phyloP scores from a whole-genome alignment of 805 yeast species.

The Lachancea sp. region DNA sequence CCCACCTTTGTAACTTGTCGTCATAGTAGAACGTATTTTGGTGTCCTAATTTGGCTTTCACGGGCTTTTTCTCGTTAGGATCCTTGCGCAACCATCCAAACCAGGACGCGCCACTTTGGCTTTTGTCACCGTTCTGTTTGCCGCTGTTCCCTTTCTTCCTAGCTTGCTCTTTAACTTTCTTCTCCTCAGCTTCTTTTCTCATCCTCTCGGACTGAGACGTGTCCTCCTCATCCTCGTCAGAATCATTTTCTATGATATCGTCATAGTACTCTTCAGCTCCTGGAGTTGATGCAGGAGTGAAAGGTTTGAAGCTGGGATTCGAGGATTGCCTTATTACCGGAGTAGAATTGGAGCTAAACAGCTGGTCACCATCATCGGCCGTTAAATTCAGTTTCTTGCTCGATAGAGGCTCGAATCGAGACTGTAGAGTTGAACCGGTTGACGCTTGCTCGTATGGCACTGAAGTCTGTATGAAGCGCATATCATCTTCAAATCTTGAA shows the following conservation, averaged over 20 bases:
- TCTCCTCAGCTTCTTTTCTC: slow-evolving; percentile 14
- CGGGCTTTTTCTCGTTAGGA: slow-evolving; percentile 65
- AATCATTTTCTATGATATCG: slow-evolving; percentile 40
- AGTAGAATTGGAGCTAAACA: slow-evolving; percentile 17
- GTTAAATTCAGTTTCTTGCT: neutral
- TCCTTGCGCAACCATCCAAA: slow-evolving; percentile 58
- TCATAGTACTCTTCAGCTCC: slow-evolving; percentile 42
- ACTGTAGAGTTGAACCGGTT: neutral
- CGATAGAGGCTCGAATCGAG: neutral
- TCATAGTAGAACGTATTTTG: slow-evolving; percentile 70
- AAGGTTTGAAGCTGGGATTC: slow-evolving; percentile 17
- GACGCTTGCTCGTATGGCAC: neutral
- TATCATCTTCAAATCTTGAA: neutral
- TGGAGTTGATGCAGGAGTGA: slow-evolving; percentile 14
- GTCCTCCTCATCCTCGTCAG: slow-evolving; percentile 34
- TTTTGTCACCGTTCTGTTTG: slow-evolving; percentile 17
- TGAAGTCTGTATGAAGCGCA: neutral
- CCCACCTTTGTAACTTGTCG: slow-evolving; percentile 81
- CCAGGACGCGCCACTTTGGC: slow-evolving; percentile 35
- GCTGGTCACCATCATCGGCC: slow-evolving; percentile 9
- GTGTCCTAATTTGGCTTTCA: slow-evolving; percentile 82
- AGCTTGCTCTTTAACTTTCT: slow-evolving; percentile 22
- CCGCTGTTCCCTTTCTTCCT: slow-evolving; percentile 21
- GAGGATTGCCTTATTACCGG: slow-evolving; percentile 28
- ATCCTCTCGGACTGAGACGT: slow-evolving; percentile 15